Conservation (phyloP, 352 stramenopile genomes). For the Phytopythium sindhum region DNA sequence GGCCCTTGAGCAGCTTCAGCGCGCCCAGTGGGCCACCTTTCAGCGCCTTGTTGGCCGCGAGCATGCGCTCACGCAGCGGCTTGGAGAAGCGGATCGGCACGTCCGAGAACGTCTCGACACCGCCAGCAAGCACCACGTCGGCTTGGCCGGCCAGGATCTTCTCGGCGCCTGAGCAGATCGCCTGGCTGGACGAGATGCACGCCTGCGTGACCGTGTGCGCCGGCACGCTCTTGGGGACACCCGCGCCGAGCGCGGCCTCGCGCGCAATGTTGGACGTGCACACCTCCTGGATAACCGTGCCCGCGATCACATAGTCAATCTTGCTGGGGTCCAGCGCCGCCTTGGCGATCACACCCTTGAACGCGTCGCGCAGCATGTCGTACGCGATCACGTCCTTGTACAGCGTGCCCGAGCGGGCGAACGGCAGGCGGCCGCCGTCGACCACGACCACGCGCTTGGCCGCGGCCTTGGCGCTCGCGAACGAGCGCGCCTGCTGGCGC, state of each 20-base stretch:
- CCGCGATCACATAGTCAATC: constrained; percentile 96
- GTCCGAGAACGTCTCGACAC: constrained; percentile 97
- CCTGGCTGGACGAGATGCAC: constrained; percentile 96
- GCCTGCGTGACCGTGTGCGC: constrained; percentile 96
- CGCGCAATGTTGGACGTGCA: constrained; percentile 98
- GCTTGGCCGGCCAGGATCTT: constrained; percentile 96
- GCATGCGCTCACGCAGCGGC: constrained; percentile 76
- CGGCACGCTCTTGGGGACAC: constrained; percentile 92
- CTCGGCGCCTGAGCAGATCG: constrained; percentile 91
- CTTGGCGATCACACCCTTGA: constrained; percentile 95
- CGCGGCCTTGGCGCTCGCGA: constrained; percentile 29
- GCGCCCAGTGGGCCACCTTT: constrained; percentile 92
- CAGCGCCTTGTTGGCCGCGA: constrained; percentile 90
- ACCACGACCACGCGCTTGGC: constrained; percentile 90
- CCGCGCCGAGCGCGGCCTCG: constrained; percentile 94
- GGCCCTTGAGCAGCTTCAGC: constrained; percentile 91
- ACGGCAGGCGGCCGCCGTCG: constrained; percentile 93
- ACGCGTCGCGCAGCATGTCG: constrained; percentile 95
- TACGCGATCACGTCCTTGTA: constrained; percentile 98
- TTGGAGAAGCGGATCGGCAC: constrained; percentile 96
- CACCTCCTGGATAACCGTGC: constrained; percentile 97
- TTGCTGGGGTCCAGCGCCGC: constrained; percentile 92
- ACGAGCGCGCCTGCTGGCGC: constrained; percentile 34
- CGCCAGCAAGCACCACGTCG: constrained; percentile 95
- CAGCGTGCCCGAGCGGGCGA: constrained; percentile 92